Conservation (phyloP, 2,329 filamentous ascomycete genomes). For the Colletotrichum tropicale region DNA sequence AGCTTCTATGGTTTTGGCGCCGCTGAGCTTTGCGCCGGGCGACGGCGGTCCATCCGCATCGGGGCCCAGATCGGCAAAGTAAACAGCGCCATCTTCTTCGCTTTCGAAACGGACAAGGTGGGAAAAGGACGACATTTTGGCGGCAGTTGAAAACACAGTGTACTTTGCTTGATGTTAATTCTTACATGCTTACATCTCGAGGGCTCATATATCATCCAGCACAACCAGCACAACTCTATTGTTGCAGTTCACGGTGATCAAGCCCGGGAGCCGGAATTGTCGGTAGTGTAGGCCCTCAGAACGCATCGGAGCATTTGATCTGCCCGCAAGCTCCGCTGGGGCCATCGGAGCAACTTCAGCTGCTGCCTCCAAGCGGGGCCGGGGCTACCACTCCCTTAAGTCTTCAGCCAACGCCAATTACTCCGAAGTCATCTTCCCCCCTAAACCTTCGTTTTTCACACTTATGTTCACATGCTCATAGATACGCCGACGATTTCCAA, state of each 20-base stretch:
- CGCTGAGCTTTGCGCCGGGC: neutral
- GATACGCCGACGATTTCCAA: neutral
- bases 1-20: neutral
- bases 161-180: accelerated
- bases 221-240: too few relatives aligned
- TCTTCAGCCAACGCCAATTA: neutral
- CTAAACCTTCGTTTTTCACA: neutral
- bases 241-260: too few relatives aligned
- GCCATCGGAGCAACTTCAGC: neutral
- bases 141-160: neutral
- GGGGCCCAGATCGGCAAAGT: constrained; percentile 22
- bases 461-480: neutral
- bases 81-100: constrained; percentile 18
- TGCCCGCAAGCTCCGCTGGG: neutral
- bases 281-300: neutral
- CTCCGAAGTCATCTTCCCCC: neutral
- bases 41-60: neutral
- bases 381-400: neutral
- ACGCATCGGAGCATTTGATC: neutral
- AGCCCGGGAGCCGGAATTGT: neutral
- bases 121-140: constrained; percentile 14
- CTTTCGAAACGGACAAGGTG: constrained; percentile 22
- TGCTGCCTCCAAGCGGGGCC: neutral
- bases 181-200: neutral
- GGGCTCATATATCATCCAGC: neutral